Evolutionary conservation across 108 stramenopile genomes (phyloP).

Genomic region (Cyclotella baltica): DNA sequence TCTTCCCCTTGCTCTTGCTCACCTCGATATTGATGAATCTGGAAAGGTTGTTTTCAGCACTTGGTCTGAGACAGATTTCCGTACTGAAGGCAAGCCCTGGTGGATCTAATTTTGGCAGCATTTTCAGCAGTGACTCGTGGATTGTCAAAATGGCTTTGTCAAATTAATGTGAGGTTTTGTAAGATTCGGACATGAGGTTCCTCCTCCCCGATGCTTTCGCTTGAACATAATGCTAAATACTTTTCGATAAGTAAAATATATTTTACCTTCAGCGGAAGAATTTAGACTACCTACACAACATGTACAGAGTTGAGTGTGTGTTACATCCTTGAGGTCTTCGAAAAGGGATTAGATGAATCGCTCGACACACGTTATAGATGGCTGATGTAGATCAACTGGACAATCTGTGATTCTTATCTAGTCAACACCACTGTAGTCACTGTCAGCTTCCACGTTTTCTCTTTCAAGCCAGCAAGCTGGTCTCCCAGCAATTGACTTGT

Average conservation of each 20-base stretch:
- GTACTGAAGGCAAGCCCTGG: conserved; percentile 95
- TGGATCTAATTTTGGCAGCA: conserved; percentile 78
- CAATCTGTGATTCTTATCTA: too few relatives aligned
- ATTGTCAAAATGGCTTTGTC: not conserved
- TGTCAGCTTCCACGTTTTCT: conserved; percentile 6
- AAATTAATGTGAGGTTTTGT: conserved; percentile 9
- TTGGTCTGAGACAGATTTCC: conserved; percentile 98
- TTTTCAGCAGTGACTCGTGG: not conserved
- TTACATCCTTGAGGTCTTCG: too few relatives aligned
- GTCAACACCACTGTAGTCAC: conserved; percentile 42
- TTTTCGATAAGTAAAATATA: conserved; percentile 4
- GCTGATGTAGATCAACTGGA: too few relatives aligned
- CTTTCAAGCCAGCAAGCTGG: conserved; percentile 14
- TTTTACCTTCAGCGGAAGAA: not conserved
- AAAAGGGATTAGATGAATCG: too few relatives aligned
- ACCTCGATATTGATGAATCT: conserved; percentile 81
- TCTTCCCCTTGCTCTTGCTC: conserved; percentile 95
- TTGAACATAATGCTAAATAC: conserved; percentile 30
- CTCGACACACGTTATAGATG: too few relatives aligned
- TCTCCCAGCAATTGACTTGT: not conserved
- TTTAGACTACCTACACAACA: too few relatives aligned
- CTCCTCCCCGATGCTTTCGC: conserved; percentile 15
- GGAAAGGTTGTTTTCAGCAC: conserved; percentile 91
- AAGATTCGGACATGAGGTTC: not conserved
- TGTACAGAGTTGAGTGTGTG: too few relatives aligned